Percentiles rank a stretch among this genome's conserved stretches.
Evolutionary conservation across 768 basidiomycete genomes (phyloP).

Genomic region (Heimioporus sp.): DNA sequence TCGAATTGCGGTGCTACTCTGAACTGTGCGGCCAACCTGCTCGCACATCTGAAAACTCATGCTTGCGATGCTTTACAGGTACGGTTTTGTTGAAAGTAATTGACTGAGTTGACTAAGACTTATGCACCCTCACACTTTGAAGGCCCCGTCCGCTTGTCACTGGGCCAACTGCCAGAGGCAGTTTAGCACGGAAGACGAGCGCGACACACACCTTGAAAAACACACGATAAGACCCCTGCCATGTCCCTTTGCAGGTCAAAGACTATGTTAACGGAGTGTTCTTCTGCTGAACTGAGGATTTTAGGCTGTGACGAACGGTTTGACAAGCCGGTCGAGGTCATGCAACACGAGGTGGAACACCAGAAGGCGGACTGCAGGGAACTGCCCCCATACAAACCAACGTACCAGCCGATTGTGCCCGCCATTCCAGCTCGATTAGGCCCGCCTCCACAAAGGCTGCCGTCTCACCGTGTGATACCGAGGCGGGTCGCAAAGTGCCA

Average conservation of each 20-base stretch:
- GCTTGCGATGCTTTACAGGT: slow-evolving; percentile 31
- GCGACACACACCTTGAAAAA: slow-evolving; percentile 49
- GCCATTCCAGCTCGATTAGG: slow-evolving; percentile 31
- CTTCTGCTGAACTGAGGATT: slow-evolving; percentile 9
- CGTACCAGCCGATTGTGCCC: slow-evolving; percentile 34
- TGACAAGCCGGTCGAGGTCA: slow-evolving; percentile 43
- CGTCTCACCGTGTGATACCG: slow-evolving; percentile 50
- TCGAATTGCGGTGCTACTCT: slow-evolving; percentile 50
- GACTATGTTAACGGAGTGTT: background rate
- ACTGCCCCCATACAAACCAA: slow-evolving; percentile 25
- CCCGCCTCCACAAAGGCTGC: slow-evolving; percentile 42
- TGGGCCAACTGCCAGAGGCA: slow-evolving; percentile 58
- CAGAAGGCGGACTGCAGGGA: slow-evolving; percentile 19
- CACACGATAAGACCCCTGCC: slow-evolving; percentile 40
- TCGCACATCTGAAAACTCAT: slow-evolving; percentile 48
- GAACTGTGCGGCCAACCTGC: slow-evolving; percentile 50
- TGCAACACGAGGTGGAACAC: slow-evolving; percentile 48
- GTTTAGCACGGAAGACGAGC: slow-evolving; percentile 34
- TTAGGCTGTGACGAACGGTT: slow-evolving; percentile 56
- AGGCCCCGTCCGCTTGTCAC: slow-evolving; percentile 45
- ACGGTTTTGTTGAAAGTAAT: slow-evolving; percentile 2
- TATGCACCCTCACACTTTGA: background rate
- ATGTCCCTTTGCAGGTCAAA: slow-evolving; percentile 43
- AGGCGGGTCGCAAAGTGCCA: slow-evolving; percentile 40
- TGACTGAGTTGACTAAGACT: slow-evolving; percentile 1